Evolutionary conservation across 495 filamentous ascomycete species (phyloP).

Genomic region (Talaromyces adpressus): DNA sequence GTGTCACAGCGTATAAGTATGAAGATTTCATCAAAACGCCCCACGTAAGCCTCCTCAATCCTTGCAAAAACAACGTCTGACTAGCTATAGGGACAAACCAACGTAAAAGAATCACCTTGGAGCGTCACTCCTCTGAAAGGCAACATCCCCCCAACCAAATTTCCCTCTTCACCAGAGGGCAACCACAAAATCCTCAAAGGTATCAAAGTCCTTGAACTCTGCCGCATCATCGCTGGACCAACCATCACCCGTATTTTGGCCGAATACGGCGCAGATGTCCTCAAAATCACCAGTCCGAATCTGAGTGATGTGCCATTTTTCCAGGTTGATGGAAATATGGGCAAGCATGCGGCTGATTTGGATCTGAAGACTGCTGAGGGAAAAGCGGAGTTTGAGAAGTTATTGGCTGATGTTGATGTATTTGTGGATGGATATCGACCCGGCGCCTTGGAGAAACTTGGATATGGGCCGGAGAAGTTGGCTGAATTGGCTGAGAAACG

Average conservation of each 20-base stretch:
- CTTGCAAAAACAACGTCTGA: slow-evolving; percentile 10
- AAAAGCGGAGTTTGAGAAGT: slow-evolving; percentile 47
- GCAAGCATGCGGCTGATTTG: slow-evolving; percentile 53
- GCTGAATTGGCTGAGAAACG: slow-evolving; percentile 42
- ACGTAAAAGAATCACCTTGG: slow-evolving; percentile 45
- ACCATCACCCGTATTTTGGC: slow-evolving; percentile 59
- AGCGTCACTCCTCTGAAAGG: slow-evolving; percentile 41
- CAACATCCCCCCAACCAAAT: slow-evolving; percentile 45
- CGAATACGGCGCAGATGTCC: slow-evolving; percentile 60
- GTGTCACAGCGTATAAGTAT: slow-evolving; percentile 57
- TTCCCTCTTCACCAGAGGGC: slow-evolving; percentile 27
- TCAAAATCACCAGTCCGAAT: slow-evolving; percentile 63
- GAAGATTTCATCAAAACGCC: slow-evolving; percentile 55
- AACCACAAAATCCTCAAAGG: slow-evolving; percentile 25
- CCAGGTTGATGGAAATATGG: slow-evolving; percentile 72
- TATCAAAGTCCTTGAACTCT: slow-evolving; percentile 57
- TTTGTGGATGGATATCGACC: slow-evolving; percentile 64
- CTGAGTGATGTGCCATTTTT: slow-evolving; percentile 73
- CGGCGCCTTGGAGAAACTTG: slow-evolving; percentile 56
- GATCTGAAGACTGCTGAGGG: slow-evolving; percentile 51
- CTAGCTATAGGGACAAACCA: slow-evolving; percentile 34
- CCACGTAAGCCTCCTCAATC: slow-evolving; percentile 39
- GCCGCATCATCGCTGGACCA: slow-evolving; percentile 54
- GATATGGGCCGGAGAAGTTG: slow-evolving; percentile 50
- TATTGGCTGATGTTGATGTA: slow-evolving; percentile 52